phyloP scores from a whole-genome alignment of 2,329 filamentous ascomycete genomes.

The Botrytis galanthina region DNA sequence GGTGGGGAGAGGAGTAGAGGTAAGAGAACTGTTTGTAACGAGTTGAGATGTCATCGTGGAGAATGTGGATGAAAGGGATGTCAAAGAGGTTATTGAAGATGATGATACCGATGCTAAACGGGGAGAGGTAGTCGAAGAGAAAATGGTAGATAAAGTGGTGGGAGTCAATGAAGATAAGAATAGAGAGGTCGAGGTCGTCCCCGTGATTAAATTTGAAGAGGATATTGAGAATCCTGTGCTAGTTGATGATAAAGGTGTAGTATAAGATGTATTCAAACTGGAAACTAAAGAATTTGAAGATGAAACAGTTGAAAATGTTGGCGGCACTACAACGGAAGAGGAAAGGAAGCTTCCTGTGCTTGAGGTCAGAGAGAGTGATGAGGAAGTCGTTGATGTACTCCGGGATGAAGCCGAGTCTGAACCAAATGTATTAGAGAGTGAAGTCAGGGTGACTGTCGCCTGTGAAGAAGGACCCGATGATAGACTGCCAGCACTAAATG shows the following conservation, averaged over 20 bases:
- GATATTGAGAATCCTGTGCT: neutral
- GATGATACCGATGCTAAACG: neutral
- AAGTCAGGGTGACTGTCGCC: neutral
- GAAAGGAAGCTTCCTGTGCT: neutral
- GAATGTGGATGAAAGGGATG: neutral
- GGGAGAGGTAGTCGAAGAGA: neutral
- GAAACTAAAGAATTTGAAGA: neutral
- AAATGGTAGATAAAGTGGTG: neutral
- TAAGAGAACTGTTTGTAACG: neutral
- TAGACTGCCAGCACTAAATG: neutral
- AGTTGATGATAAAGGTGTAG: neutral
- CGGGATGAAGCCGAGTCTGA: neutral
- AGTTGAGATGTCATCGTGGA: neutral
- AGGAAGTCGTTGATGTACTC: neutral
- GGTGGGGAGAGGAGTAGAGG: neutral
- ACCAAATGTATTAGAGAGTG: neutral
- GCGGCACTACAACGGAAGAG: neutral
- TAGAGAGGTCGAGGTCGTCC: neutral
- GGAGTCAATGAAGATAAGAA: neutral
- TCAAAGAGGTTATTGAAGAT: neutral
- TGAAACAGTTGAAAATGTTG: neutral
- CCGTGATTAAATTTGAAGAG: neutral
- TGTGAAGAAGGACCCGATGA: neutral
- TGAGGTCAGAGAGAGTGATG: neutral
- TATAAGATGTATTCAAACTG: neutral